Conservation (phyloP, 331 rosid species). For the Rhamnella rubrinervis region DNA sequence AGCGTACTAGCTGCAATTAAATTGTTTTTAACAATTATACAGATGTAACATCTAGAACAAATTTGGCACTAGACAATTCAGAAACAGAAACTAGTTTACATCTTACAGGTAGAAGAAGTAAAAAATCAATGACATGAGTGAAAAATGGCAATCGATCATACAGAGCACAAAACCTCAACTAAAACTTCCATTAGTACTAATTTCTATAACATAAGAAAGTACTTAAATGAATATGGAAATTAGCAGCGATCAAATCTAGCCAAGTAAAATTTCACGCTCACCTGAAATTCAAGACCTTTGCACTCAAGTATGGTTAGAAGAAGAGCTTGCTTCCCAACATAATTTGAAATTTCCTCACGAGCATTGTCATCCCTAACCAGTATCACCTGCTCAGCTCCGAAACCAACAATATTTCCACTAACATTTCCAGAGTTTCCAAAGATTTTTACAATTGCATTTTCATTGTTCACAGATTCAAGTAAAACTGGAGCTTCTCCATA, state of each 20-base stretch:
- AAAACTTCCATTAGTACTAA: no score
- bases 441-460: conserved; percentile 56
- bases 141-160: no score
- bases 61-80: background rate
- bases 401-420: conserved; percentile 50
- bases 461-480: conserved; percentile 44
- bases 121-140: no score
- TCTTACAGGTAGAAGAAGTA: background rate
- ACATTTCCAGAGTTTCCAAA: conserved; percentile 47
- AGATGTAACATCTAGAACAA: background rate
- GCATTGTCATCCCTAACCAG: conserved; percentile 66
- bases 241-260: no score
- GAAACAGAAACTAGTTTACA: background rate
- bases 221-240: no score
- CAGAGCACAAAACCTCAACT: no score
- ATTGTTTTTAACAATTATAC: background rate
- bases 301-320: conserved; percentile 71
- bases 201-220: no score
- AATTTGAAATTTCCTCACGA: conserved; percentile 35
- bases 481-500: conserved; percentile 64
- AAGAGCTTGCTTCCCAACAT: conserved; percentile 73
- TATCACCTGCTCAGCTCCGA: conserved; percentile 81
- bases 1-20: background rate
- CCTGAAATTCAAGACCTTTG: conserved; percentile 91
- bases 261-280: background rate